phyloP scores from a whole-genome alignment of 1,284 basidiomycete species.

The Pterula multifida region DNA sequence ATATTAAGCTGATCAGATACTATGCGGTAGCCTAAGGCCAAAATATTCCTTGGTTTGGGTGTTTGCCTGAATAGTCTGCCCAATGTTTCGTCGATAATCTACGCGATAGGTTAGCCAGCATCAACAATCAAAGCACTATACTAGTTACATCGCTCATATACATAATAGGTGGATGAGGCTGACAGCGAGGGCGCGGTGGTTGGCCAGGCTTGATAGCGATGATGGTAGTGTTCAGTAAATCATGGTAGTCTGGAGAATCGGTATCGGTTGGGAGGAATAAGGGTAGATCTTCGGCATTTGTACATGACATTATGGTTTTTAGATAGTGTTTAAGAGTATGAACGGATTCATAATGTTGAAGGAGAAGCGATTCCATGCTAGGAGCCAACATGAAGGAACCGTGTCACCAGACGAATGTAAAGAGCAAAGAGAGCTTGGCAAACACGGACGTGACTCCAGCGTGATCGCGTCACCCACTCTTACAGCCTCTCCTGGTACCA shows the following conservation, averaged over 20 bases:
- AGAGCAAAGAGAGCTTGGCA: no score
- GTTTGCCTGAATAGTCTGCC: constrained; percentile 31
- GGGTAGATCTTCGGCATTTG: constrained; percentile 4
- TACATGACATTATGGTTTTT: constrained; percentile 20
- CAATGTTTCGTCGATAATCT: constrained; percentile 54
- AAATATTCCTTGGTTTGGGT: constrained; percentile 38
- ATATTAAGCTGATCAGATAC: no score
- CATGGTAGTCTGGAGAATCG: constrained; percentile 25
- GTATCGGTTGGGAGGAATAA: constrained; percentile 12
- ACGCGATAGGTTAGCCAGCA: neutral
- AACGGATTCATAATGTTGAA: constrained; percentile 12
- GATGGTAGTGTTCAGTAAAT: constrained; percentile 31
- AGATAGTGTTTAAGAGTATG: constrained; percentile 31
- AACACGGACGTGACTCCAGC: no score
- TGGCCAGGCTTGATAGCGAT: constrained; percentile 23
- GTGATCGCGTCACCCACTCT: no score
- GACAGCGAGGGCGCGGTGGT: constrained; percentile 14
- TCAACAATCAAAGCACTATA: constrained; percentile 9
- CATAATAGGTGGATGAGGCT: constrained; percentile 25
- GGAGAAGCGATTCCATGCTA: neutral
- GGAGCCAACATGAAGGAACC: neutral
- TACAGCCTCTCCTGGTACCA: no score
- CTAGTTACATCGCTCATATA: constrained; percentile 43
- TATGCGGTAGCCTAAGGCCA: constrained; percentile 53
- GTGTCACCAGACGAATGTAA: no score